Conservation (phyloP, 345 rosid species). For the Arabidopsis arenosa region DNA sequence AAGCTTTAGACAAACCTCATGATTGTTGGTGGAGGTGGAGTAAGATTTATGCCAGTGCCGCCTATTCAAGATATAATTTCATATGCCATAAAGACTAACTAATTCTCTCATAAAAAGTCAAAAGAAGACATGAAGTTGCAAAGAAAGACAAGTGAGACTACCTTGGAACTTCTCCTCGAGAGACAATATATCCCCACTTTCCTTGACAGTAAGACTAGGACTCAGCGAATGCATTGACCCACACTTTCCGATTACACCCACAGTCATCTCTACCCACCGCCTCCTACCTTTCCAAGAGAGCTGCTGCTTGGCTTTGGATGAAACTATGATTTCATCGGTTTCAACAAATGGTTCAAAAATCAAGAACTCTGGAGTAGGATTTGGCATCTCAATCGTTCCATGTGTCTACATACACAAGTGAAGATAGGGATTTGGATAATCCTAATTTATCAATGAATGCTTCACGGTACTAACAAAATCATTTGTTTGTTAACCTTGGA, state of each 20-base stretch:
- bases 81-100: constrained; percentile 26
- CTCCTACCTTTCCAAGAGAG: constrained; percentile 78
- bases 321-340: constrained; percentile 80
- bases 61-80: constrained; percentile 50
- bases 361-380: constrained; percentile 75
- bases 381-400: constrained; percentile 97
- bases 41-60: constrained; percentile 97
- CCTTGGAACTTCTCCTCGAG: constrained; percentile 99
- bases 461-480: background rate
- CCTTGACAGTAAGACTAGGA: constrained; percentile 93
- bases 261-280: constrained; percentile 91
- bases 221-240: constrained; percentile 84
- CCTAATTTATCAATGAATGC: constrained; percentile 14
- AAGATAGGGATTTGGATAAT: constrained; percentile 7
- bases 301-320: constrained; percentile 56
- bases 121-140: background rate
- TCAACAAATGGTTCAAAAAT: constrained; percentile 91
- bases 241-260: constrained; percentile 74
- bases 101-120: background rate
- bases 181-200: constrained; percentile 86
- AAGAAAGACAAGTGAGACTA: constrained; percentile 31
- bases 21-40: constrained; percentile 88
- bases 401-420: constrained; percentile 59
- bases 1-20: constrained; percentile 59
- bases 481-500: constrained; percentile 60